phyloP scores from a whole-genome alignment of 345 rosid genomes.

The Arabis alpina region DNA sequence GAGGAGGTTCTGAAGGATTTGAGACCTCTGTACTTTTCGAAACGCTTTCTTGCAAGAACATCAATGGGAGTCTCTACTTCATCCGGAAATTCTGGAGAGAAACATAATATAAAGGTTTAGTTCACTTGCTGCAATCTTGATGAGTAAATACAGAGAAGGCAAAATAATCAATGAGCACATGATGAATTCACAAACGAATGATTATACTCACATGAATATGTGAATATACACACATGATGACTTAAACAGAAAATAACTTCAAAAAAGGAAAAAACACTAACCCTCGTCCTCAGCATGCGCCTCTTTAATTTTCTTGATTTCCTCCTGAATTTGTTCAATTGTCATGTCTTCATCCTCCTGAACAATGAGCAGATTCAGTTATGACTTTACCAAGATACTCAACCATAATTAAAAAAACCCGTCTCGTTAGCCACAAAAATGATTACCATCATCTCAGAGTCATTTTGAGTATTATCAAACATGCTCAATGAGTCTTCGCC shows the following conservation, averaged over 20 bases:
- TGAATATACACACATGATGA: conserved; percentile 1
- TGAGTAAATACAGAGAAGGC: neutral
- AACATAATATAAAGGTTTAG: conserved; percentile 8
- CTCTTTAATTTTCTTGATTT: conserved; percentile 77
- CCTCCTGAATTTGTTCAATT: conserved; percentile 79
- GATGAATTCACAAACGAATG: conserved; percentile 16
- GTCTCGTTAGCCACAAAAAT: neutral
- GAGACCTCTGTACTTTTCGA: conserved; percentile 88
- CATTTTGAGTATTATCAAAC: conserved; percentile 73
- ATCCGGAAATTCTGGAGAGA: conserved; percentile 83
- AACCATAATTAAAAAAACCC: neutral
- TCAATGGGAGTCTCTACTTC: conserved; percentile 93
- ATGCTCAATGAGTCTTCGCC: conserved; percentile 63
- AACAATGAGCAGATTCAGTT: conserved; percentile 33
- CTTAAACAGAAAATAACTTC: conserved; percentile 20
- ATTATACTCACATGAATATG: conserved; percentile 3
- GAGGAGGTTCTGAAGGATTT: conserved; percentile 93
- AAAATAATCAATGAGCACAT: conserved; percentile 21
- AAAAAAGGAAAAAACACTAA: conserved; percentile 39
- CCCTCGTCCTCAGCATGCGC: conserved; percentile 95
- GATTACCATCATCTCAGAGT: conserved; percentile 80
- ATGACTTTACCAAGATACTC: conserved; percentile 15
- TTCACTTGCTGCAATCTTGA: conserved; percentile 13
- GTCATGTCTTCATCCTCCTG: conserved; percentile 89
- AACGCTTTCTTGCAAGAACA: conserved; percentile 86